Evolutionary conservation across 2,329 filamentous ascomycete species (phyloP), one percentile per base, ranked within the genome.

Genomic region (Chrysosporium keratinophilum): DNA sequence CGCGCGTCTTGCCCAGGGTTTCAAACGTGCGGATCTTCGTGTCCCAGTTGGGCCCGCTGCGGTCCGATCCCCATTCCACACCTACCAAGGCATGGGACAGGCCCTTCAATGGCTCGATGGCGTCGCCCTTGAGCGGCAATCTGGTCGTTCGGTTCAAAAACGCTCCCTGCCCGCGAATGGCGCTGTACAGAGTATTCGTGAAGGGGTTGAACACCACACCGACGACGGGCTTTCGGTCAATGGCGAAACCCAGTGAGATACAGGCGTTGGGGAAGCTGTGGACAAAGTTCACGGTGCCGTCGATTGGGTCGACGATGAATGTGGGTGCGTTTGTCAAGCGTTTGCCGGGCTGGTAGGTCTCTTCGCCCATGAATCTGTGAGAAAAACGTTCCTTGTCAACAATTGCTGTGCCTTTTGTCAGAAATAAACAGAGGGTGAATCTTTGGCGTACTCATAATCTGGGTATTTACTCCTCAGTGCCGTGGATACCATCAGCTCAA

Each of bases 261-360:
- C 72, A 76, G 31, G 80, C 75, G 62, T 78, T 80, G 1, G 77
- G 77, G 62, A 80, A 75, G 19, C 72, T 71, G 64, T 83, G 81
- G n/a, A 83, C 77, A 59, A 84, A 82, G 67, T 83, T 83, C 23
- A 78, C 78, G 2, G 80, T 83, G 49, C 81, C 81, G 64, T 84
- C 81, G 49, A 83, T 82, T 4, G 81, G 80, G 62, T 84, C 81
- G 57, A 79, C 75, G 55, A 83, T 73, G 67, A 83, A 82, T 2
- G 80, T 83, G 2, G 80, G 80, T 1, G 67, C 69, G 20, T 71
- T 55, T 0, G 74, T 77, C 44, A 83, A 70, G n/a, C 63, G 69
- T 59, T 71, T 71, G 31, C 76, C 74, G 1, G 78, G 74, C 46
- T 76, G 69, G 67, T 83, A 82, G 1, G 79, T 82, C 62, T 83